Percentiles rank a stretch among this genome's conserved stretches.
These are phyloP conservation scores for Hanseniaspora occidentalis DNA, from an alignment of 805 yeast species.

Conservation along the genomic window DNA sequence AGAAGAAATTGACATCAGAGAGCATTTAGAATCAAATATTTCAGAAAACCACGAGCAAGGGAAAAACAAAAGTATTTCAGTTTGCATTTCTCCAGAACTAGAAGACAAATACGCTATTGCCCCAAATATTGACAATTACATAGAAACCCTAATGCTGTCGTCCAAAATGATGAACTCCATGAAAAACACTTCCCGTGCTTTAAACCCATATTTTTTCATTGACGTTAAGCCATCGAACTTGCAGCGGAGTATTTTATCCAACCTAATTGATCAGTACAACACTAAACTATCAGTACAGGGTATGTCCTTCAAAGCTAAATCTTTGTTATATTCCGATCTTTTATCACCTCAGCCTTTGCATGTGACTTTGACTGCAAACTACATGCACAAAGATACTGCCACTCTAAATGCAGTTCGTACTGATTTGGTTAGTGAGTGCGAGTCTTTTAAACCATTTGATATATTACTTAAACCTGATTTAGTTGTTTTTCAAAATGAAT, in stretches of 20 bases:
- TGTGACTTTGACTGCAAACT: constrained; percentile 14
- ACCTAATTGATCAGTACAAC: constrained; percentile 4
- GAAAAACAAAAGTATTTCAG: too few species aligned
- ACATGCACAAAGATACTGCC: constrained; percentile 6
- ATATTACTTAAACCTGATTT: constrained; percentile 4
- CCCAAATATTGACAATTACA: constrained; percentile 11
- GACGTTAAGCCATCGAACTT: constrained; percentile 15
- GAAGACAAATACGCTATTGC: constrained; percentile 16
- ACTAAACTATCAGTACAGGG: background rate
- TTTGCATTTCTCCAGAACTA: constrained; percentile 5
- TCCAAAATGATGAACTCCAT: constrained; percentile 1
- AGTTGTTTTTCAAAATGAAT: constrained; percentile 4
- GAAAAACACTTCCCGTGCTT: background rate
- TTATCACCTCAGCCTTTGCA: constrained; percentile 21
- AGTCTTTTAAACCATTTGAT: background rate
- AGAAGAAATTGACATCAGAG: too few species aligned
- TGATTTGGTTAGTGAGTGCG: background rate
- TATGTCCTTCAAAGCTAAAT: constrained; percentile 1
- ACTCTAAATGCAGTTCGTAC: constrained; percentile 9
- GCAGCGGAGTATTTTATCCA: constrained; percentile 11
- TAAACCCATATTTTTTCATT: constrained; percentile 14
- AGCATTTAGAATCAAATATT: too few species aligned
- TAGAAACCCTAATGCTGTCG: background rate
- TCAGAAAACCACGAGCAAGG: too few species aligned
- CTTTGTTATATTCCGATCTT: constrained; percentile 14